These are phyloP conservation scores for Mycena vitilis DNA, from an alignment of 768 basidiomycete species.

Conservation along the genomic window DNA sequence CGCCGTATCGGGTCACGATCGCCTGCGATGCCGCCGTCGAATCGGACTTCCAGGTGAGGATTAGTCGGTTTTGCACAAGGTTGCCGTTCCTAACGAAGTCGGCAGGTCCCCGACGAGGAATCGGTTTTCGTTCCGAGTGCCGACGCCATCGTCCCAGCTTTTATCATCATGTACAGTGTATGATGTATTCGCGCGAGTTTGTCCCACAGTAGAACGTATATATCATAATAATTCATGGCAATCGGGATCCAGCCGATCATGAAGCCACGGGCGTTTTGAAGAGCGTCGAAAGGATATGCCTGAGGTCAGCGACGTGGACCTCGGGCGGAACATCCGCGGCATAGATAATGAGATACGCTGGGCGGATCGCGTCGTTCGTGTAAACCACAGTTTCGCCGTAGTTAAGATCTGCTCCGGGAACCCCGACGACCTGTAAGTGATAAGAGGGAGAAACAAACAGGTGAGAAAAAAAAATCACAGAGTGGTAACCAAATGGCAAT, in stretches of 20 bases:
- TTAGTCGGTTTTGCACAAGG: background rate
- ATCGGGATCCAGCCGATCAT: slow-evolving; percentile 42
- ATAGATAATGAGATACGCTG: slow-evolving; percentile 75
- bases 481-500: slow-evolving; percentile 70
- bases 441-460: background rate
- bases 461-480: slow-evolving; percentile 49
- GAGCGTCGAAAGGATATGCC: slow-evolving; percentile 52
- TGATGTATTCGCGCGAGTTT: slow-evolving; percentile 33
- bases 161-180: slow-evolving; percentile 68
- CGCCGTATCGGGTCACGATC: slow-evolving; percentile 75
- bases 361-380: slow-evolving; percentile 72
- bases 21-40: slow-evolving; percentile 67
- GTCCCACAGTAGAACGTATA: slow-evolving; percentile 19
- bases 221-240: slow-evolving; percentile 34
- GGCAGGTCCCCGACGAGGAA: slow-evolving; percentile 59
- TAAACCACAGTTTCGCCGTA: slow-evolving; percentile 80
- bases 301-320: slow-evolving; percentile 39
- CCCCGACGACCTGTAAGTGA: slow-evolving; percentile 61
- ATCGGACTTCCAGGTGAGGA: slow-evolving; percentile 46
- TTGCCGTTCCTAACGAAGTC: slow-evolving; percentile 24
- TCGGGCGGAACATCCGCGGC: slow-evolving; percentile 48
- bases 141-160: slow-evolving; percentile 69
- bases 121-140: slow-evolving; percentile 64
- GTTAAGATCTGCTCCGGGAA: slow-evolving; percentile 73
- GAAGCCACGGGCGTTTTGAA: slow-evolving; percentile 62